Base-by-base conservation (phyloP, 1,139 yeast species). In the Schwanniomyces etchellsii region DNA sequence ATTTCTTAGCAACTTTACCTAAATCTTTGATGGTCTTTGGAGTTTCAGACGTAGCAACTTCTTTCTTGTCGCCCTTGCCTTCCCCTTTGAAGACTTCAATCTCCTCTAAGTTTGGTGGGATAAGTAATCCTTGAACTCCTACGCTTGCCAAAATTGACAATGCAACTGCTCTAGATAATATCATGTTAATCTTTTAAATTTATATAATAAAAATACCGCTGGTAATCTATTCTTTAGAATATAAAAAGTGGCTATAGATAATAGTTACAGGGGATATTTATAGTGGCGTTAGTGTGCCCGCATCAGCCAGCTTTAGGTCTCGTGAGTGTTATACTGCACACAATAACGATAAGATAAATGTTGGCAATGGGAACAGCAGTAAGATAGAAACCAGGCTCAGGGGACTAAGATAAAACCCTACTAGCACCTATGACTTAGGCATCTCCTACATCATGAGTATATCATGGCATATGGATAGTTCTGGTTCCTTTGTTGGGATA, bases 91-190 rank as follows among this genome's bases (percentile, higher is more conserved):
- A 59, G 24, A 66, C 69, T 22, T 66, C 60, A 34, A 74, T 64
- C 29, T 67, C 54, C 40, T 65, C 69, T 32, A 62, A 55, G 31
- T 63, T 62, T 26, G 65, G 47, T 26, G 89, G 93, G 41, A 80
- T 74, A 41, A 80, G 77, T 50, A 82, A 66, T 18, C 81, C 86
- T 36, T 75, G 66, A 30, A 75, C 81, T 35, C 76, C 73, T 42
- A 77, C 55, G 35, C 81, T 67, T 35, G 82, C 74, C 48, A 77
- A 55, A 41, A 73, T 65, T 31, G 78, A 59, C 34, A 70, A 52
- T 26, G 74, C 75, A 38, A 70, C 63, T 30, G 78, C 57, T 42
- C 57, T 60, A 28, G 75, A 54, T 47, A 70, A 61, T 57, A 67
- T 64, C 74, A 67, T 70, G 17, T 28, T 32, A 16, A 16, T 25